phyloP scores from a whole-genome alignment of 352 stramenopile genomes.

The Phytopythium kandeliae region DNA sequence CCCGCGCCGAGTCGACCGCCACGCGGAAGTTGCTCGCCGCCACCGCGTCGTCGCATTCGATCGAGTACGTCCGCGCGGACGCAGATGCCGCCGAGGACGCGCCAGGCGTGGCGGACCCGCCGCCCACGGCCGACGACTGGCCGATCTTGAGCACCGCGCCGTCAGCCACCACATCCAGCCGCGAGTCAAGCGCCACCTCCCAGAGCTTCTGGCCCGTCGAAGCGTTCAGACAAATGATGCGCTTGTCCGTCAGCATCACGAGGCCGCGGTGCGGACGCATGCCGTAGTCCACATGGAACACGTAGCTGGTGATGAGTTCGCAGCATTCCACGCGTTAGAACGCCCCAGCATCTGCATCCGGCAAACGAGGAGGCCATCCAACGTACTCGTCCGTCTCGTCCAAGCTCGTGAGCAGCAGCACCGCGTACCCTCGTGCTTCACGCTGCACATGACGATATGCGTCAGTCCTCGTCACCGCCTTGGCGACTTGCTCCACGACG shows the following conservation, averaged over 20 bases:
- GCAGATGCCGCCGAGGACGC: constrained; percentile 12
- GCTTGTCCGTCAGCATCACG: constrained; percentile 79
- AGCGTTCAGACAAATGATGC: constrained; percentile 67
- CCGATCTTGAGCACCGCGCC: constrained; percentile 40
- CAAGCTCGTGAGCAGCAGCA: constrained; percentile 68
- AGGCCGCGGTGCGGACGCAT: constrained; percentile 57
- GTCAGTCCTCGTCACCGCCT: neutral
- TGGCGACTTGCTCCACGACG: neutral
- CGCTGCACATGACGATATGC: constrained; percentile 11
- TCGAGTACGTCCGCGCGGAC: constrained; percentile 45
- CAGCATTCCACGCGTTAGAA: neutral
- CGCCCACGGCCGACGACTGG: constrained; percentile 31
- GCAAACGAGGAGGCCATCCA: too few species aligned
- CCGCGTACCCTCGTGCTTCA: constrained; percentile 67
- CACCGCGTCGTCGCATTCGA: constrained; percentile 63
- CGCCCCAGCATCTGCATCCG: neutral
- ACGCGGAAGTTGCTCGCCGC: constrained; percentile 67
- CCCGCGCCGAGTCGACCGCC: constrained; percentile 65
- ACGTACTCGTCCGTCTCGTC: constrained; percentile 79
- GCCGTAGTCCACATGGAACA: constrained; percentile 80
- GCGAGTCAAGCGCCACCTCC: constrained; percentile 81
- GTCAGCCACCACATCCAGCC: constrained; percentile 44
- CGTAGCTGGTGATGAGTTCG: too few species aligned
- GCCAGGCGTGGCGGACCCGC: neutral
- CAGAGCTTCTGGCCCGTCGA: constrained; percentile 74